phyloP scores from a whole-genome alignment of 192 early-diverging fungal genomes.

The Backusella mclennaniae region DNA sequence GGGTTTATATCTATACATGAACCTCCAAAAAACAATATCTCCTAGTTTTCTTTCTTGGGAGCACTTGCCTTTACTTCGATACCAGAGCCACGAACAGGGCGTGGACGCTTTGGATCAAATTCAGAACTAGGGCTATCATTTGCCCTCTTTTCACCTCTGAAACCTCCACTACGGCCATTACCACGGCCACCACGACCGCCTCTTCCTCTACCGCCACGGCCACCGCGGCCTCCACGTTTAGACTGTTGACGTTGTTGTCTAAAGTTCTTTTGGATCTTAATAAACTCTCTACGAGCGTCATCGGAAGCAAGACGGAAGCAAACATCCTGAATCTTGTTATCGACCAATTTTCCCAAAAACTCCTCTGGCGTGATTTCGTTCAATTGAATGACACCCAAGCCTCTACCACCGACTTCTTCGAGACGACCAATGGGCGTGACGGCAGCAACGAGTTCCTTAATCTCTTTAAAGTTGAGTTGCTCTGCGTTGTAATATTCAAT shows the following conservation, averaged over 20 bases:
- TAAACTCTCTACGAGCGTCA: conserved; percentile 15
- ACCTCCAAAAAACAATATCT: background rate
- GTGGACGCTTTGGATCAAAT: conserved; percentile 3
- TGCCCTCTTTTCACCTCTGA: conserved; percentile 9
- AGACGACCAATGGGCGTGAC: conserved; percentile 9
- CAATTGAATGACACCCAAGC: conserved; percentile 28
- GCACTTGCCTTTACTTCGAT: conserved; percentile 6
- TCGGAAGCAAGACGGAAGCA: conserved; percentile 15
- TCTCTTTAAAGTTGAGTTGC: background rate
- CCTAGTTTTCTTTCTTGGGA: background rate
- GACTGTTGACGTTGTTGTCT: background rate
- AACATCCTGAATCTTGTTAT: conserved; percentile 15
- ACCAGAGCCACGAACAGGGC: background rate
- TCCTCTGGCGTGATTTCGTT: conserved; percentile 26
- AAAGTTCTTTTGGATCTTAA: conserved; percentile 15
- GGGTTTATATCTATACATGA: background rate
- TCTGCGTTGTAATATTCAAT: conserved; percentile 24
- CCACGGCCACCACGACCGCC: conserved; percentile 11
- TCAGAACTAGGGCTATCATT: background rate
- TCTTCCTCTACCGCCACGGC: conserved; percentile 14
- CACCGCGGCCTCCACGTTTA: conserved; percentile 20
- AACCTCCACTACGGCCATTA: background rate
- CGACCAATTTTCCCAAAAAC: conserved; percentile 14
- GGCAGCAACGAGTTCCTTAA: background rate
- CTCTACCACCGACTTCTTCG: background rate